Conservation (phyloP, 176 grass and related monocot genomes). For the Oryza rufipogon region DNA sequence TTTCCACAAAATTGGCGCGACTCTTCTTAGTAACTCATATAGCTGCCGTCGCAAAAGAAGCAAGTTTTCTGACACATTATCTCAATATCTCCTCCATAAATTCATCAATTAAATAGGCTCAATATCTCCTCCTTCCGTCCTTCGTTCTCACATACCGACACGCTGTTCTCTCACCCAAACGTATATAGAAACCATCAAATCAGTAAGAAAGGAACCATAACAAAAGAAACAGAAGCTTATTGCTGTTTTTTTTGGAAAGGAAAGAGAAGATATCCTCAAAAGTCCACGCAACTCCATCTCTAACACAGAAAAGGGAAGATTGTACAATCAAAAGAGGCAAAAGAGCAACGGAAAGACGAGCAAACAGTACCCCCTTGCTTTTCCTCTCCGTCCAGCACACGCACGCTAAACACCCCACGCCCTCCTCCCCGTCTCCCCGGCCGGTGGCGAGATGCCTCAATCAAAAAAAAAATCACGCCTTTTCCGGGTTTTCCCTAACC, state of each 20-base stretch:
- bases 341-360: conserved; percentile 3
- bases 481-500: not conserved
- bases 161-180: not conserved
- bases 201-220: not conserved
- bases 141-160: not conserved
- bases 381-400: not conserved
- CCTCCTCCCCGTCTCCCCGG: not conserved
- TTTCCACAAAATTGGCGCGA: conserved; percentile 28
- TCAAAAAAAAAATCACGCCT: not conserved
- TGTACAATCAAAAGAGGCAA: not conserved
- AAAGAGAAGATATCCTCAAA: not conserved
- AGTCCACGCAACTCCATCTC: not conserved
- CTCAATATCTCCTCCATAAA: not conserved
- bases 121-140: not conserved
- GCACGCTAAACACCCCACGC: not conserved
- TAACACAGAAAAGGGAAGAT: not conserved
- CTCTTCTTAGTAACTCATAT: conserved; percentile 11
- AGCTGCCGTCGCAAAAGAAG: conserved; percentile 22
- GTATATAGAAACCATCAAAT: not conserved
- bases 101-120: not conserved
- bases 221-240: not conserved
- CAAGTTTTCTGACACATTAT: conserved; percentile 4
- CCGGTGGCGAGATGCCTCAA: not conserved
- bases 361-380: conserved; percentile 31
- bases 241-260: not conserved